These are phyloP conservation scores for Tympanopsis confertula DNA, from an alignment of 2,329 filamentous ascomycete genomes.

Conservation along the genomic window DNA sequence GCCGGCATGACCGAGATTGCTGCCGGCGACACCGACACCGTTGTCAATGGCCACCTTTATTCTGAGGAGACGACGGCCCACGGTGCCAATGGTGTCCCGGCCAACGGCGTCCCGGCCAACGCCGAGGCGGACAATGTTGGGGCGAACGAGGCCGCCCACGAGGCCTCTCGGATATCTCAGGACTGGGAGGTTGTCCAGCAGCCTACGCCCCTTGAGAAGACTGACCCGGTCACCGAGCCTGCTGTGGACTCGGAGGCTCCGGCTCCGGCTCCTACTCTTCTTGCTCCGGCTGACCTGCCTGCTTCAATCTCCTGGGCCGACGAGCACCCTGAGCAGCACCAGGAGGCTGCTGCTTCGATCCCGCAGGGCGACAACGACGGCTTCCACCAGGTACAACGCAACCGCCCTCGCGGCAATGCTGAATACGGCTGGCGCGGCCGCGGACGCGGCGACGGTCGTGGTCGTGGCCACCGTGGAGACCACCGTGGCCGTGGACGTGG, in stretches of 20 bases:
- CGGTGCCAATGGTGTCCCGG: constrained; percentile 12
- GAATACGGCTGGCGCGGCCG: not conserved
- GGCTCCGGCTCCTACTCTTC: not conserved
- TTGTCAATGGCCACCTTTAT: constrained; percentile 32
- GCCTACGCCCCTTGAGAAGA: too few relatives aligned
- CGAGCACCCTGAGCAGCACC: not conserved
- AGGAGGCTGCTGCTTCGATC: too few relatives aligned
- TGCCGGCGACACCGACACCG: constrained; percentile 21
- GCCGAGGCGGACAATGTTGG: constrained; percentile 37
- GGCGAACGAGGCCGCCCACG: constrained; percentile 48
- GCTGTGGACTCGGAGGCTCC: not conserved
- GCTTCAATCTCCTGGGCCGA: not conserved
- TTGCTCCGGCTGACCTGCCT: not conserved
- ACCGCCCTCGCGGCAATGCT: too few relatives aligned
- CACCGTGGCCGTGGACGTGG: not conserved
- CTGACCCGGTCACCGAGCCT: not conserved
- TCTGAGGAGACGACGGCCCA: too few relatives aligned
- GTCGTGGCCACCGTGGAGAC: too few relatives aligned
- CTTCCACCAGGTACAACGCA: not conserved
- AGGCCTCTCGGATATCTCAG: constrained; percentile 10
- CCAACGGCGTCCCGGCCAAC: constrained; percentile 31
- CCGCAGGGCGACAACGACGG: not conserved
- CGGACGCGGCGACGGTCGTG: too few relatives aligned
- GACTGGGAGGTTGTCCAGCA: constrained; percentile 15
- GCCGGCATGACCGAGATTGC: constrained; percentile 58